These are phyloP conservation scores for Neurospora sublineolata DNA, from an alignment of 495 filamentous ascomycete genomes.

Conservation along the genomic window DNA sequence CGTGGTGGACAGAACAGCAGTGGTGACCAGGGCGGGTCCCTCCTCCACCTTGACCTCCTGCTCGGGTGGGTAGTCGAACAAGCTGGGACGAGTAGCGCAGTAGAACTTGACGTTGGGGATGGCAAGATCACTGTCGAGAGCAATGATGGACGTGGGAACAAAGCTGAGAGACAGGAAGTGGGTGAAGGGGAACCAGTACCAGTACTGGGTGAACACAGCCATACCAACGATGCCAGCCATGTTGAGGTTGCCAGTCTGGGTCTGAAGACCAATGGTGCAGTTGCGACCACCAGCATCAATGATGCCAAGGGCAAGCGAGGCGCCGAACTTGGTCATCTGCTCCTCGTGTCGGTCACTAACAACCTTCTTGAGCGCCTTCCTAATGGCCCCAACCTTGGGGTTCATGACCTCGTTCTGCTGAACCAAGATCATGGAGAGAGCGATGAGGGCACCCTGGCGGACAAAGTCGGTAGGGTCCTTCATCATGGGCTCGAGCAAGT, in stretches of 20 bases:
- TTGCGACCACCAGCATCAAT: slow-evolving; percentile 98
- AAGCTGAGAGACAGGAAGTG: slow-evolving; percentile 95
- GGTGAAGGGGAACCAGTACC: slow-evolving; percentile 99
- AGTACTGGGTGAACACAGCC: slow-evolving; percentile 98
- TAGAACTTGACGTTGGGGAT: slow-evolving; percentile 94
- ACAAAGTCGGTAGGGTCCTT: slow-evolving; percentile 99
- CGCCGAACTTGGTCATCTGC: slow-evolving; percentile 98
- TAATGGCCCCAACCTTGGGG: slow-evolving; percentile 69
- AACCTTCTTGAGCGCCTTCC: slow-evolving; percentile 81
- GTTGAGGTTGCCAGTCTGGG: slow-evolving; percentile 94
- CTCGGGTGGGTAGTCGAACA: slow-evolving; percentile 96
- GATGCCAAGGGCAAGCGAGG: slow-evolving; percentile 86
- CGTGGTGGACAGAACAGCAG: slow-evolving; percentile 91
- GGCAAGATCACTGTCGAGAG: slow-evolving; percentile 83
- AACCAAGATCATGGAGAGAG: slow-evolving; percentile 92
- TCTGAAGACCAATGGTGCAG: slow-evolving; percentile 95
- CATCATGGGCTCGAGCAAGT: slow-evolving; percentile 96
- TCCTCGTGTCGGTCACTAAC: slow-evolving; percentile 94
- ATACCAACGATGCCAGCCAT: slow-evolving; percentile 96
- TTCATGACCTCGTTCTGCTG: slow-evolving; percentile 97
- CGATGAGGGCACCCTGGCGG: slow-evolving; percentile 90
- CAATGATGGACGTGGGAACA: slow-evolving; percentile 87
- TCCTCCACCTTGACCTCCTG: slow-evolving; percentile 90
- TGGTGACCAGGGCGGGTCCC: slow-evolving; percentile 86
- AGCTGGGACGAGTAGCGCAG: slow-evolving; percentile 83